phyloP scores from a whole-genome alignment of 768 basidiomycete genomes.

The Strobilomyces dryophilus region DNA sequence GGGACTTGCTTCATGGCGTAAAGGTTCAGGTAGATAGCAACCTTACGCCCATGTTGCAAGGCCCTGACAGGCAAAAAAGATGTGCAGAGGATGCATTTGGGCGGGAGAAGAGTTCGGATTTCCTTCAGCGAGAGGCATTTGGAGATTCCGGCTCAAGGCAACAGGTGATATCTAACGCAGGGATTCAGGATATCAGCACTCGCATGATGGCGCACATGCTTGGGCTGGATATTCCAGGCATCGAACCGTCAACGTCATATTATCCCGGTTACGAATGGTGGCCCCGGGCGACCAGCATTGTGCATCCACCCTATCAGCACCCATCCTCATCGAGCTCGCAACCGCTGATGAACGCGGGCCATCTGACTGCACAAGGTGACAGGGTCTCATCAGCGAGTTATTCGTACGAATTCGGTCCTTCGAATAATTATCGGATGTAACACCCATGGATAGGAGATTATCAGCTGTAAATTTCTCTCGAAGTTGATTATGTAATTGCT shows the following conservation, averaged over 20 bases:
- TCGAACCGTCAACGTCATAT: conserved; percentile 50
- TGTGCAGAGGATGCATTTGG: conserved; percentile 63
- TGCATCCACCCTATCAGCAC: conserved; percentile 15
- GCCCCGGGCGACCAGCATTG: conserved; percentile 37
- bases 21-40: conserved; percentile 49
- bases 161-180: conserved; percentile 26
- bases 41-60: conserved; percentile 33
- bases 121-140: conserved; percentile 40
- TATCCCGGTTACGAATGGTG: conserved; percentile 62
- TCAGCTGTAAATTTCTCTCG: neutral
- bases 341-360: conserved; percentile 12
- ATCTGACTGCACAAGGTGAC: conserved; percentile 15
- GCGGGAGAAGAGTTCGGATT: conserved; percentile 45
- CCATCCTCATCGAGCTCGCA: conserved; percentile 5
- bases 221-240: conserved; percentile 59
- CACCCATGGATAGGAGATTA: neutral
- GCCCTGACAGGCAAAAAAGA: conserved; percentile 50
- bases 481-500: conserved; percentile 23
- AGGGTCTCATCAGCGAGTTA: conserved; percentile 13
- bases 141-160: conserved; percentile 23
- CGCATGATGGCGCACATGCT: conserved; percentile 73
- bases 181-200: conserved; percentile 60
- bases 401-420: conserved; percentile 18
- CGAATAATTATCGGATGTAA: conserved; percentile 23
- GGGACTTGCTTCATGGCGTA: conserved; percentile 64